Conservation (phyloP, 208 protist genomes). For the Acanthamoeba divionensis region DNA sequence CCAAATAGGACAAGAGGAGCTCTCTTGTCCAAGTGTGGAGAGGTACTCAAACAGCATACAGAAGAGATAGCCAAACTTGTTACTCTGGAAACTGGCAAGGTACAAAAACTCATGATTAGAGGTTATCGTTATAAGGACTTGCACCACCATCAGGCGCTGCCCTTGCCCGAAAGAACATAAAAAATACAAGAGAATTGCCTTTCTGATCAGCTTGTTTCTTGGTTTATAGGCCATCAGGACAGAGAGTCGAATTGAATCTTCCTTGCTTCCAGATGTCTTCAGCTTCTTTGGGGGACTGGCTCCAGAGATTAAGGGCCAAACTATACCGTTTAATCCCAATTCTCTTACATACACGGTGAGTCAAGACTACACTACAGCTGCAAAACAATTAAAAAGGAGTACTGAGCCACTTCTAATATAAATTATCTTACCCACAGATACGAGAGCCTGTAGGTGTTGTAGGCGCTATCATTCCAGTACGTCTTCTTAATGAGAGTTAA, state of each 20-base stretch:
- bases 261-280: not conserved
- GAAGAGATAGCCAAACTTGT: slow-evolving; percentile 16
- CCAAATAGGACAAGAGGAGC: too few relatives aligned
- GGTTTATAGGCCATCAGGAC: not conserved
- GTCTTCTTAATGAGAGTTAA: too few relatives aligned
- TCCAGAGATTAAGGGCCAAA: slow-evolving; percentile 44
- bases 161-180: too few relatives aligned
- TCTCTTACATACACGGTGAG: not conserved
- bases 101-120: not conserved
- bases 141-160: too few relatives aligned
- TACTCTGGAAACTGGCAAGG: slow-evolving; percentile 30
- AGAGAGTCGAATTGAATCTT: not conserved
- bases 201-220: too few relatives aligned
- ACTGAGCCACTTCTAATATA: too few relatives aligned
- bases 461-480: slow-evolving; percentile 22
- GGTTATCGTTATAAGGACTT: not conserved
- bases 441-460: slow-evolving; percentile 44
- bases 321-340: slow-evolving; percentile 21
- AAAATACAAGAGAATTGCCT: too few relatives aligned
- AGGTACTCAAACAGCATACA: not conserved
- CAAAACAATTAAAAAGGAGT: too few relatives aligned
- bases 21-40: slow-evolving; percentile 1
- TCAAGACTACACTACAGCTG: not conserved
- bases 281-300: slow-evolving; percentile 37
- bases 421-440: too few relatives aligned